These are phyloP conservation scores for Fusarium penzigii DNA, from an alignment of 2,329 filamentous ascomycete species.

Conservation along the genomic window DNA sequence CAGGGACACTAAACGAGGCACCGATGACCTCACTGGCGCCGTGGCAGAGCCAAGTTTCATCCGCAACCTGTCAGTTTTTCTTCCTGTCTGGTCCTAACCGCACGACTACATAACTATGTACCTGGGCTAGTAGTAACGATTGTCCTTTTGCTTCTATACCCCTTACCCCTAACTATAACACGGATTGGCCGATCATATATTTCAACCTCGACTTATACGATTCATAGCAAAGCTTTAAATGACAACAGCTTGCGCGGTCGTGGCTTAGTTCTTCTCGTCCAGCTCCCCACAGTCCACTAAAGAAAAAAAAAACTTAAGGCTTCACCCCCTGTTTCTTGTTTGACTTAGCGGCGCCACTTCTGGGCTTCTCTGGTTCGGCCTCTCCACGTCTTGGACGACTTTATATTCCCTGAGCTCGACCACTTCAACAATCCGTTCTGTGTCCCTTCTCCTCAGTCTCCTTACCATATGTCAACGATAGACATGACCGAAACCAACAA, in stretches of 20 bases:
- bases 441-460: too few relatives aligned
- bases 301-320: slow-evolving; percentile 16
- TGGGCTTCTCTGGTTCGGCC: slow-evolving; percentile 9
- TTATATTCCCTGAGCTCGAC: neutral
- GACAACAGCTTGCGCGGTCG: neutral
- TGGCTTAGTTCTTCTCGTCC: neutral
- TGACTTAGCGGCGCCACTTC: slow-evolving; percentile 19
- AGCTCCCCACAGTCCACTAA: slow-evolving; percentile 17
- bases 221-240: neutral
- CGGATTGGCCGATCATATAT: neutral
- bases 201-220: neutral
- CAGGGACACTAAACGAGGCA: neutral
- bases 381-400: slow-evolving; percentile 1
- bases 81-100: too few relatives aligned
- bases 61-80: too few relatives aligned
- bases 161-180: neutral
- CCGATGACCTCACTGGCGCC: neutral
- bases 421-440: slow-evolving; percentile 2
- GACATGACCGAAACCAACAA: slow-evolving; percentile 12
- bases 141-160: too few relatives aligned
- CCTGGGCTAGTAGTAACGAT: too few relatives aligned
- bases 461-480: neutral
- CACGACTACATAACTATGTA: too few relatives aligned
- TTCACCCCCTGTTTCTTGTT: slow-evolving; percentile 8
- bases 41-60: neutral